Evolutionary conservation across 192 early-diverging fungal species (phyloP).

Genomic region (Dissophora ornata): DNA sequence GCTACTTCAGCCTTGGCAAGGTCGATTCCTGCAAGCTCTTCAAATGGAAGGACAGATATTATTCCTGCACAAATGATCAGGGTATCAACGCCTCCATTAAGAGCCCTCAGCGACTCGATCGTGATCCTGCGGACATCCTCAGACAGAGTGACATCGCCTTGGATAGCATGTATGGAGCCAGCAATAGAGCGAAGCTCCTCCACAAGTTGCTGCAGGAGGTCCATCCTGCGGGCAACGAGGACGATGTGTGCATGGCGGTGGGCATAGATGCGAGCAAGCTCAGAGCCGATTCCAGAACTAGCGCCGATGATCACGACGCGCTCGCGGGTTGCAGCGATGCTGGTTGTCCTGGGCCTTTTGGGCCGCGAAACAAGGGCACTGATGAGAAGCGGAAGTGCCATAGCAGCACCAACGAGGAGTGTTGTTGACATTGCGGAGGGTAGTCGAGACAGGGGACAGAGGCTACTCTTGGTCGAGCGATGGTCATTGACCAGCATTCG

Average conservation of each 20-base stretch:
- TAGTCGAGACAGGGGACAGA: not conserved
- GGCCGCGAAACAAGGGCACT: not conserved
- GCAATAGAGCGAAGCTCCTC: constrained; percentile 53
- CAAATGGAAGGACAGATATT: constrained; percentile 77
- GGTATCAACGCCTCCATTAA: constrained; percentile 67
- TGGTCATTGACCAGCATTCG: too few relatives aligned
- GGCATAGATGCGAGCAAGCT: constrained; percentile 76
- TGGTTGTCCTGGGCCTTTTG: constrained; percentile 6
- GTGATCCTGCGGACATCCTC: constrained; percentile 61
- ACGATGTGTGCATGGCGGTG: constrained; percentile 68
- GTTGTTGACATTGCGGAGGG: not conserved
- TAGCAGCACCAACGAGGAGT: not conserved
- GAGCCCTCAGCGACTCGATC: constrained; percentile 31
- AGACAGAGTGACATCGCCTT: constrained; percentile 68
- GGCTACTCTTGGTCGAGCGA: not conserved
- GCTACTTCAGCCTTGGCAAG: not conserved
- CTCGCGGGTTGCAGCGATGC: constrained; percentile 36
- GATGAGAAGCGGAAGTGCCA: constrained; percentile 12
- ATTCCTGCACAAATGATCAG: constrained; percentile 82
- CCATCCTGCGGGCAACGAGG: constrained; percentile 70
- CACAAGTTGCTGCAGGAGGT: constrained; percentile 61
- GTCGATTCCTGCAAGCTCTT: constrained; percentile 65
- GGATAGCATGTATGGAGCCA: constrained; percentile 49
- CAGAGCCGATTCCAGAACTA: constrained; percentile 80
- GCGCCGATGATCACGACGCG: constrained; percentile 81